Conservation (phyloP, 768 basidiomycete species). For the Astraeus odoratus region DNA sequence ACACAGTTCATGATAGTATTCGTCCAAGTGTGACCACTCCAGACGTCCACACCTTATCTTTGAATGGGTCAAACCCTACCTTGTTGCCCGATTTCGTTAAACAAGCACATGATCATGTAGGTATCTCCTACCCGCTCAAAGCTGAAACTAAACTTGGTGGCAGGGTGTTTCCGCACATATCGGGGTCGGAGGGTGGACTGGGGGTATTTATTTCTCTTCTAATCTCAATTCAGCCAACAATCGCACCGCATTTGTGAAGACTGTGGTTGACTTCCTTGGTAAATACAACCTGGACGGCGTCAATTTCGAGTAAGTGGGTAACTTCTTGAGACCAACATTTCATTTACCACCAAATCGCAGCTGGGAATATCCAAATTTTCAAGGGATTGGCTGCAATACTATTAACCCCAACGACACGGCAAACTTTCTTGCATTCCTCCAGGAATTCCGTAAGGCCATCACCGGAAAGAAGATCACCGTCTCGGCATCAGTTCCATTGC, state of each 20-base stretch:
- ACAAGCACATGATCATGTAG: constrained; percentile 31
- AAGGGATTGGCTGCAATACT: constrained; percentile 66
- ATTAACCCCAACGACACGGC: constrained; percentile 51
- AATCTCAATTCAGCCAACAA: constrained; percentile 49
- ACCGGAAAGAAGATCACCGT: constrained; percentile 51
- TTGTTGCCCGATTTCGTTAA: constrained; percentile 53
- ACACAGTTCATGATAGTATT: neutral
- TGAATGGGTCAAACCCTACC: constrained; percentile 38
- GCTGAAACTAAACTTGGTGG: neutral
- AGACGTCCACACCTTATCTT: constrained; percentile 24
- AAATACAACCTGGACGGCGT: constrained; percentile 53
- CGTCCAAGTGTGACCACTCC: constrained; percentile 28
- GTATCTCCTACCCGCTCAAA: constrained; percentile 9
- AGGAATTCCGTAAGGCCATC: constrained; percentile 52
- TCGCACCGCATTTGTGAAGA: constrained; percentile 58
- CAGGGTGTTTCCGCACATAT: constrained; percentile 52
- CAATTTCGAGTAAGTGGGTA: constrained; percentile 24
- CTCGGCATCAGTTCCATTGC: constrained; percentile 60
- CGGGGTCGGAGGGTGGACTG: constrained; percentile 69
- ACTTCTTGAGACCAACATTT: neutral
- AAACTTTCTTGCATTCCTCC: constrained; percentile 75
- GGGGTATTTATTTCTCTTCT: constrained; percentile 55
- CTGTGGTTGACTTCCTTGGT: constrained; percentile 41
- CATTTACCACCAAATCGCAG: constrained; percentile 32
- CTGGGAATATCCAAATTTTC: constrained; percentile 77